Conservation (phyloP, 768 basidiomycete genomes). For the Termitomyces sp. region DNA sequence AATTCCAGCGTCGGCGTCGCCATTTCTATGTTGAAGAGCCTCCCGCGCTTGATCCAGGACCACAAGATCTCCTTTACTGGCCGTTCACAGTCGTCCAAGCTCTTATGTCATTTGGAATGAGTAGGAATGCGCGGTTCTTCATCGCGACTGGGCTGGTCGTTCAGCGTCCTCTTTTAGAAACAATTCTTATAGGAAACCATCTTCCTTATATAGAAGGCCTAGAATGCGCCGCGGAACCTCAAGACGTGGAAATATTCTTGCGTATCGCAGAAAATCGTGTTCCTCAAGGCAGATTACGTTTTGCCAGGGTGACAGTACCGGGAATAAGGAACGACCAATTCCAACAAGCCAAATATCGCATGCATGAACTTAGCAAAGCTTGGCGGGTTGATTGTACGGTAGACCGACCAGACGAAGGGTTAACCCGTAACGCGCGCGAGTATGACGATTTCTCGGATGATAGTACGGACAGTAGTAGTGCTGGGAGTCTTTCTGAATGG, state of each 20-base stretch:
- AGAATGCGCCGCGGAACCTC: neutral
- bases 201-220: neutral
- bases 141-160: neutral
- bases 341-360: neutral
- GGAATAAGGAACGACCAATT: neutral
- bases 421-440: neutral
- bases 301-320: neutral
- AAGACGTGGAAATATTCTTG: neutral
- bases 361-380: neutral
- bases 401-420: neutral
- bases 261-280: neutral
- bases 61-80: neutral
- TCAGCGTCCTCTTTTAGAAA: neutral
- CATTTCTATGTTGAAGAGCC: neutral
- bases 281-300: neutral
- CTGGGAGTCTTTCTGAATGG: neutral
- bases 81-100: neutral
- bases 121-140: neutral
- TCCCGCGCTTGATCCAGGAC: neutral
- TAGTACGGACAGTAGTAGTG: slow-evolving; percentile 3
- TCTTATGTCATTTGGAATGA: neutral
- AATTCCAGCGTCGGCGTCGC: slow-evolving; percentile 5
- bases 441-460: slow-evolving; percentile 1
- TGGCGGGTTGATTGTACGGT: slow-evolving; percentile 1
- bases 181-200: neutral